phyloP scores from a whole-genome alignment of 345 rosid genomes.

The Hypericum androsaemum region DNA sequence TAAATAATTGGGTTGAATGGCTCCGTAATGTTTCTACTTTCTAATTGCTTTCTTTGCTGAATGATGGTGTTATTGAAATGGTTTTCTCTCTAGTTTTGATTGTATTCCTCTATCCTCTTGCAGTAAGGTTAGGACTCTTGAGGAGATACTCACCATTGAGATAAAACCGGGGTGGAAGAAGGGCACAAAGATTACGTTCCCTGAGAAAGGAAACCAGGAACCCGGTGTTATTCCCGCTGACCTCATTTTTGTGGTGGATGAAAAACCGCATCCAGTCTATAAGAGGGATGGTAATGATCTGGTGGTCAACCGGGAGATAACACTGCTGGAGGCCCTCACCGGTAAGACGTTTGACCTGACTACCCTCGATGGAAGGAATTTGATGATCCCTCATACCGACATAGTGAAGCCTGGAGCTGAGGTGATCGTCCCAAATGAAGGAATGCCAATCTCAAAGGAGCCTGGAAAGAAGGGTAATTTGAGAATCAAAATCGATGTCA shows the following conservation, averaged over 20 bases:
- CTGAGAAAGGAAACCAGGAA: slow-evolving; percentile 81
- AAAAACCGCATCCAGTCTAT: slow-evolving; percentile 73
- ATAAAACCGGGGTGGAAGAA: slow-evolving; percentile 96
- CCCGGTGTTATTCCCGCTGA: slow-evolving; percentile 74
- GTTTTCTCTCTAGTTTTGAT: too few relatives aligned
- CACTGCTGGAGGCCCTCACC: slow-evolving; percentile 80
- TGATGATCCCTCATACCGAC: slow-evolving; percentile 58
- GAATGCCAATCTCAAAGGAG: slow-evolving; percentile 86
- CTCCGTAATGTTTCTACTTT: too few relatives aligned
- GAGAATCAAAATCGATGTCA: slow-evolving; percentile 71
- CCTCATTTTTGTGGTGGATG: slow-evolving; percentile 64
- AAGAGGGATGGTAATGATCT: slow-evolving; percentile 84
- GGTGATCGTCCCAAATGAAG: slow-evolving; percentile 68
- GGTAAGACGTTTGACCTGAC: slow-evolving; percentile 58
- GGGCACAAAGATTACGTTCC: slow-evolving; percentile 87
- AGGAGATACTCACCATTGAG: slow-evolving; percentile 78
- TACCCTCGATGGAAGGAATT: slow-evolving; percentile 66
- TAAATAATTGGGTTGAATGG: too few relatives aligned
- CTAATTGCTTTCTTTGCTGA: too few relatives aligned
- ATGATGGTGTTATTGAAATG: too few relatives aligned
- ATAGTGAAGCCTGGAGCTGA: slow-evolving; percentile 73
- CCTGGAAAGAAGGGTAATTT: slow-evolving; percentile 75
- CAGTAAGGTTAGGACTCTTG: slow-evolving; percentile 45
- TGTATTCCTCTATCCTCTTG: slow-evolving; percentile 17
- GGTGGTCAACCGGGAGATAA: slow-evolving; percentile 53